A percentile compares a stretch with the other conserved stretches of the same genome.
These are phyloP conservation scores for Ascodesmis nigricans DNA, from an alignment of 495 filamentous ascomycete species.

Conservation along the genomic window DNA sequence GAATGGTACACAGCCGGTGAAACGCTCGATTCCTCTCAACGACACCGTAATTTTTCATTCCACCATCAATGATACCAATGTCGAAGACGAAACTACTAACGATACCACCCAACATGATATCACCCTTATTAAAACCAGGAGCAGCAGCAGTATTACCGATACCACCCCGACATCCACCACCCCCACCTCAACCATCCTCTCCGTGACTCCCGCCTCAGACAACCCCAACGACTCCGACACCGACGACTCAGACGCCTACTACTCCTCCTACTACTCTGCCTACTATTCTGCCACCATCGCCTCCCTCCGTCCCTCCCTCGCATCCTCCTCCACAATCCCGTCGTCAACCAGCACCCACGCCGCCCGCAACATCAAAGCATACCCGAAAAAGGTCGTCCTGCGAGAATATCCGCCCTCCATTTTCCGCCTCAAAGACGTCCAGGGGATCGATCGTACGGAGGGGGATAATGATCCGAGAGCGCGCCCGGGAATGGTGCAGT, in stretches of 20 bases:
- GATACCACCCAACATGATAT: too few relatives aligned
- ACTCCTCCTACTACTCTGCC: not conserved
- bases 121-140: too few relatives aligned
- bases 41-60: too few relatives aligned
- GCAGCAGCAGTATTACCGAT: too few relatives aligned
- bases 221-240: not conserved
- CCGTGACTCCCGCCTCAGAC: not conserved
- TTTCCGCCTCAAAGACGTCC: conserved; percentile 5
- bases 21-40: too few relatives aligned
- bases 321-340: conserved; percentile 2
- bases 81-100: too few relatives aligned
- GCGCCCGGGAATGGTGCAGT: conserved; percentile 6
- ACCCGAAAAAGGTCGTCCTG: conserved; percentile 7
- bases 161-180: too few relatives aligned
- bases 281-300: not conserved
- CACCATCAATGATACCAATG: too few relatives aligned
- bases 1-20: too few relatives aligned
- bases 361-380: not conserved
- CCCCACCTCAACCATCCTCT: too few relatives aligned
- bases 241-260: conserved; percentile 1
- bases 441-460: conserved; percentile 18
- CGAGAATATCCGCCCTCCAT: conserved; percentile 11
- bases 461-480: conserved; percentile 5
- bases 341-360: not conserved
- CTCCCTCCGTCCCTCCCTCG: not conserved